phyloP scores from a whole-genome alignment of 2,329 filamentous ascomycete species.

The Clonostachys rosea region DNA sequence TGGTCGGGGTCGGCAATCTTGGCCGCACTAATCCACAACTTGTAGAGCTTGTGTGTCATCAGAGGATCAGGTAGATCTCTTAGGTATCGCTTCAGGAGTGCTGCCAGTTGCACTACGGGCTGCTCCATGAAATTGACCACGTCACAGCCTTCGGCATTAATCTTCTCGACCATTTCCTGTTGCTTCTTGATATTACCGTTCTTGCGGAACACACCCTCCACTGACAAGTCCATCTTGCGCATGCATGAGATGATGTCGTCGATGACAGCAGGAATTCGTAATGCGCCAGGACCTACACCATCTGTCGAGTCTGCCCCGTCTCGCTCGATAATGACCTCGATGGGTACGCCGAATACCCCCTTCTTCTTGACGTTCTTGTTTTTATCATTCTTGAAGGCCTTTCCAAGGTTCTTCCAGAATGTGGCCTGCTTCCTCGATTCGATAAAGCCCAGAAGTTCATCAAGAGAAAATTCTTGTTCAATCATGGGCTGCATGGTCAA shows the following conservation, averaged over 20 bases:
- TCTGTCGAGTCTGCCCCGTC: conserved; percentile 98
- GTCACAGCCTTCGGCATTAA: conserved; percentile 82
- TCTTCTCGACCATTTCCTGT: conserved; percentile 77
- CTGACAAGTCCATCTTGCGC: conserved; percentile 98
- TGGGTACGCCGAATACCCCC: conserved; percentile 84
- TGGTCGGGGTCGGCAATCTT: conserved; percentile 80
- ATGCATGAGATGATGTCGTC: conserved; percentile 92
- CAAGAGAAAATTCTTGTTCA: conserved; percentile 85
- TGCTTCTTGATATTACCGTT: conserved; percentile 97
- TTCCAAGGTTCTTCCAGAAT: conserved; percentile 98
- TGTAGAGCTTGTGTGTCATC: conserved; percentile 91
- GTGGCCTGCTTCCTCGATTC: conserved; percentile 85
- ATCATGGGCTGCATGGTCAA: conserved; percentile 91
- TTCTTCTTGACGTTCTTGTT: conserved; percentile 80
- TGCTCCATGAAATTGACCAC: conserved; percentile 82
- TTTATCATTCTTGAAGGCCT: conserved; percentile 87
- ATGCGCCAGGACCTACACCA: conserved; percentile 84
- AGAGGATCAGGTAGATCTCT: conserved; percentile 91
- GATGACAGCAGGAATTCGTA: conserved; percentile 90
- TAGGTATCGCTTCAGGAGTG: conserved; percentile 90
- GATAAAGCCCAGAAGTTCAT: conserved; percentile 87
- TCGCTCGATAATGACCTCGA: conserved; percentile 85
- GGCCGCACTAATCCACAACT: conserved; percentile 83
- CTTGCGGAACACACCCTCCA: conserved; percentile 98
- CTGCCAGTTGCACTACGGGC: conserved; percentile 89